These are phyloP conservation scores for Auricularia auricula-judae DNA, from an alignment of 768 basidiomycete species.

Conservation along the genomic window DNA sequence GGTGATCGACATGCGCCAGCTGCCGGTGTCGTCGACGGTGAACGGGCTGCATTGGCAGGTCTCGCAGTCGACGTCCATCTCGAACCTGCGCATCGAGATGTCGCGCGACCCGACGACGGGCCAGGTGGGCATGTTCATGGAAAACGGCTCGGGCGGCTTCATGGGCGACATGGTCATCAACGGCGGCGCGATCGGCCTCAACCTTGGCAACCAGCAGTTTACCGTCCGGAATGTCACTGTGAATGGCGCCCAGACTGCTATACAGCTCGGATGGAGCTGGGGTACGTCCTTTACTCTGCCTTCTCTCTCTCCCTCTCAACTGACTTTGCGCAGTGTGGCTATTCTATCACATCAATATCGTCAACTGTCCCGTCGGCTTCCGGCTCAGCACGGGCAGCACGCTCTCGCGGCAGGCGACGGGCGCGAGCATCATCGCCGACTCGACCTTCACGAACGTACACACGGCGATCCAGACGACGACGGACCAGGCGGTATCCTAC, in stretches of 20 bases:
- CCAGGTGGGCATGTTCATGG: constrained; percentile 9
- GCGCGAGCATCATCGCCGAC: not conserved
- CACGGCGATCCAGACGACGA: not conserved
- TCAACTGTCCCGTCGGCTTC: constrained; percentile 41
- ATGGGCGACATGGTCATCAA: constrained; percentile 15
- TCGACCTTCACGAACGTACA: not conserved
- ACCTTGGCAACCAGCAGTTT: constrained; percentile 63
- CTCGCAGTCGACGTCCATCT: constrained; percentile 31
- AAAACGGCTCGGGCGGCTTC: constrained; percentile 13
- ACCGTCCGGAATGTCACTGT: constrained; percentile 49
- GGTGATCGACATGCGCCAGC: constrained; percentile 5
- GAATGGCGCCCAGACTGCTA: constrained; percentile 35
- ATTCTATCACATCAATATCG: constrained; percentile 41
- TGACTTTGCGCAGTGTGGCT: constrained; percentile 22
- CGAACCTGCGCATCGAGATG: constrained; percentile 49
- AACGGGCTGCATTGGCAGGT: constrained; percentile 9
- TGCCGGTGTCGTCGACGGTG: constrained; percentile 4
- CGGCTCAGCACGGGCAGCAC: constrained; percentile 42
- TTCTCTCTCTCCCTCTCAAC: too few relatives aligned
- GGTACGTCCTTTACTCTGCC: constrained; percentile 11
- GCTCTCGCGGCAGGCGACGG: not conserved
- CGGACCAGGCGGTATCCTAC: not conserved
- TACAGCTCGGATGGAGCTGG: constrained; percentile 21
- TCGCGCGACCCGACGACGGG: constrained; percentile 10
- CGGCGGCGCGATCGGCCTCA: not conserved